Conservation (phyloP, 2,329 filamentous ascomycete species). For the Helminthosporium solani region DNA sequence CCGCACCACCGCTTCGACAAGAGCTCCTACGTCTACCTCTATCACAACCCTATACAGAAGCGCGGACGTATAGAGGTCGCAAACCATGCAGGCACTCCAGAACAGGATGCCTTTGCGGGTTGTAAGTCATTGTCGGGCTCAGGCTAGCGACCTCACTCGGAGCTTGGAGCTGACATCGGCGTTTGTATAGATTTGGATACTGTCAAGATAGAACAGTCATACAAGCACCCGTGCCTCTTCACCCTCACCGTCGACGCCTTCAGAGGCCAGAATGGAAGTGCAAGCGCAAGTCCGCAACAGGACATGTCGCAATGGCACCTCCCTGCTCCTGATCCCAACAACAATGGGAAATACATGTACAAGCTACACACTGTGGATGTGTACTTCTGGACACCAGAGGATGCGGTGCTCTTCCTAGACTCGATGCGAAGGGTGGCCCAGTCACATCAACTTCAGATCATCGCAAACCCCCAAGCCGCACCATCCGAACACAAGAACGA, state of each 20-base stretch:
- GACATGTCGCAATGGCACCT: slow-evolving; percentile 67
- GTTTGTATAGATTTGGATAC: slow-evolving; percentile 61
- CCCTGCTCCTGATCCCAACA: slow-evolving; percentile 68
- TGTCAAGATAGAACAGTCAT: slow-evolving; percentile 66
- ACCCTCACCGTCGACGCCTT: slow-evolving; percentile 61
- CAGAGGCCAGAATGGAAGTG: slow-evolving; percentile 31
- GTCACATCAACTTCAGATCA: slow-evolving; percentile 50
- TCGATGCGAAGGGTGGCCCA: slow-evolving; percentile 67
- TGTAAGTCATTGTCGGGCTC: slow-evolving; percentile 58
- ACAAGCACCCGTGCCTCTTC: slow-evolving; percentile 72
- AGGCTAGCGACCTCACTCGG: not conserved
- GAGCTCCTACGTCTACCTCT: slow-evolving; percentile 77
- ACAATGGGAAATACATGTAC: slow-evolving; percentile 78
- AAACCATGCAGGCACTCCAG: slow-evolving; percentile 69
- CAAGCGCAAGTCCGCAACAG: slow-evolving; percentile 48
- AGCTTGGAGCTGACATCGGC: slow-evolving; percentile 21
- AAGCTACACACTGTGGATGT: slow-evolving; percentile 73
- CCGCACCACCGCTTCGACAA: slow-evolving; percentile 81
- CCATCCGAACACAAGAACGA: slow-evolving; percentile 48
- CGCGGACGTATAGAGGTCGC: slow-evolving; percentile 73
- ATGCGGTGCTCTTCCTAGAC: slow-evolving; percentile 70
- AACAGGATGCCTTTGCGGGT: slow-evolving; percentile 79
- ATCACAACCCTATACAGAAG: slow-evolving; percentile 68
- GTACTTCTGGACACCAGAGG: slow-evolving; percentile 76
- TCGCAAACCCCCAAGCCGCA: slow-evolving; percentile 40